Conservation (phyloP, 345 rosid species). For the Cardamine resedifolia region DNA sequence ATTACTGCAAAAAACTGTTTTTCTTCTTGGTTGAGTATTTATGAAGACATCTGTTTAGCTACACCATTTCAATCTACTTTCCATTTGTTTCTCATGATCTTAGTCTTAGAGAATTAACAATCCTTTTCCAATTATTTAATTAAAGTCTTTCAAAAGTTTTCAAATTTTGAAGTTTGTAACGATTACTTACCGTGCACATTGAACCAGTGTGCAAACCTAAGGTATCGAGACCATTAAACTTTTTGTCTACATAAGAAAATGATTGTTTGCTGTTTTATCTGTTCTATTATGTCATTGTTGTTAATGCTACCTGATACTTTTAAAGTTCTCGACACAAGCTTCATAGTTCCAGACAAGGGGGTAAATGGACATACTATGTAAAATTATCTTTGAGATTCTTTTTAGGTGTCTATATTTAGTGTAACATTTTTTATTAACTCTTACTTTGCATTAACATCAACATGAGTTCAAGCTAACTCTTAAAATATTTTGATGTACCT, state of each 20-base stretch:
- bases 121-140: background rate
- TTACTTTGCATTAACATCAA: background rate
- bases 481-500: background rate
- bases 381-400: background rate
- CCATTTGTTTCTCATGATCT: constrained; percentile 1
- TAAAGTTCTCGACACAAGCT: background rate
- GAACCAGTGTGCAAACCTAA: constrained; percentile 7
- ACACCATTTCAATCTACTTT: background rate
- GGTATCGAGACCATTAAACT: background rate
- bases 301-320: constrained; percentile 5
- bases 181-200: constrained; percentile 5
- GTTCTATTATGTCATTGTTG: background rate
- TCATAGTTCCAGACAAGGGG: background rate
- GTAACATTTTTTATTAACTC: background rate
- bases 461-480: background rate
- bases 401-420: constrained; percentile 4
- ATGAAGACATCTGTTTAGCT: background rate
- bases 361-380: background rate
- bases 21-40: background rate
- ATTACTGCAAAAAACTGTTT: background rate
- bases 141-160: background rate
- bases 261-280: background rate
- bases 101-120: background rate
- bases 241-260: background rate
- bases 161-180: background rate